A percentile compares a stretch with the other conserved stretches of the same genome.
Conservation (phyloP, 495 filamentous ascomycete species). For the Daldinia bambusicola region DNA sequence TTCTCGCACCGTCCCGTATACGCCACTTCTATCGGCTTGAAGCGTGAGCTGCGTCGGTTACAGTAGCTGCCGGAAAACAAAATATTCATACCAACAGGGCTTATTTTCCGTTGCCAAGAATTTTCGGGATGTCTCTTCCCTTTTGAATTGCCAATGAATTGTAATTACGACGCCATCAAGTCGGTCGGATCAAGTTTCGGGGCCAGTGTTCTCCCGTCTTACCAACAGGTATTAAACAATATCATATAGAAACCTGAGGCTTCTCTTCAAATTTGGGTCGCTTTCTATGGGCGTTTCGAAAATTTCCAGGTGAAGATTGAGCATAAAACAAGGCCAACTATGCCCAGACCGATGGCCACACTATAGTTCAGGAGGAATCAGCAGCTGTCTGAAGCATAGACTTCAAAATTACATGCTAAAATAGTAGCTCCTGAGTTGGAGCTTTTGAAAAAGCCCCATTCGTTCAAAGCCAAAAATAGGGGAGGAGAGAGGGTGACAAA, state of each 20-base stretch:
- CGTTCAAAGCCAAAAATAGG: background rate
- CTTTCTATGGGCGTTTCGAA: conserved; percentile 34
- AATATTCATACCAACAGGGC: conserved; percentile 14
- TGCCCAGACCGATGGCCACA: conserved; percentile 42
- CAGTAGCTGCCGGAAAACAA: conserved; percentile 1
- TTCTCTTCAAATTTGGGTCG: conserved; percentile 2
- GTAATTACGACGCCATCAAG: background rate
- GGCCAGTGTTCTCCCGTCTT: background rate
- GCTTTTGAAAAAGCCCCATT: background rate
- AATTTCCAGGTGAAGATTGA: conserved; percentile 44
- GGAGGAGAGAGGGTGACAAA: background rate
- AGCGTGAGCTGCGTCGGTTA: background rate
- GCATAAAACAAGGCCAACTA: conserved; percentile 41
- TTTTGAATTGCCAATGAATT: conserved; percentile 19
- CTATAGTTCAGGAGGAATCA: conserved; percentile 20
- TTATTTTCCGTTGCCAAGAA: conserved; percentile 1
- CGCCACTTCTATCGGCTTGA: conserved; percentile 10
- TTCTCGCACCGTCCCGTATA: conserved; percentile 3
- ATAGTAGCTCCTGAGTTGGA: background rate
- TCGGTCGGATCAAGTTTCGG: background rate
- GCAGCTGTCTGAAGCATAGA: background rate
- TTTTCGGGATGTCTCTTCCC: background rate
- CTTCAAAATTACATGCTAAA: background rate
- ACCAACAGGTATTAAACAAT: background rate
- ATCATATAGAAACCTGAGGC: background rate